Evolutionary conservation across 2,329 filamentous ascomycete genomes (phyloP).

Genomic region (Ceratocystis eucalypticola): DNA sequence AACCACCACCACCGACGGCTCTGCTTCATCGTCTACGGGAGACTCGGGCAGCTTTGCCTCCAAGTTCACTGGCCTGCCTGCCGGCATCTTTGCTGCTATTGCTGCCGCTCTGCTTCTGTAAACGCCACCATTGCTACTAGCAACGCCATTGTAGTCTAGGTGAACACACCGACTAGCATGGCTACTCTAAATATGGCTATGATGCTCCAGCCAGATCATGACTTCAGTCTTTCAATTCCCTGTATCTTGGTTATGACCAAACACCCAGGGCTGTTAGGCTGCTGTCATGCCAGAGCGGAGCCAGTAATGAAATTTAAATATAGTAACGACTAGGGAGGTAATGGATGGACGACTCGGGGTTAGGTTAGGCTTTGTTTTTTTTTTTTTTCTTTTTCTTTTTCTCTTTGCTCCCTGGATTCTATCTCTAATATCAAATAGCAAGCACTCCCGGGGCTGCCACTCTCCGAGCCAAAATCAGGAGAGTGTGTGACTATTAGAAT

Average conservation of each 20-base stretch:
- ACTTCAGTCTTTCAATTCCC: too few relatives aligned
- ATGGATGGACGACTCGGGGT: constrained; percentile 3
- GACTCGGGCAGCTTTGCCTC: constrained; percentile 24
- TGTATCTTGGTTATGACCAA: constrained; percentile 12
- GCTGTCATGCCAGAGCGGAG: background rate
- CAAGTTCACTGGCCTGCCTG: constrained; percentile 32
- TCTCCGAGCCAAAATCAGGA: too few relatives aligned
- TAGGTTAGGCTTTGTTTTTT: background rate
- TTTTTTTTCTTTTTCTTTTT: background rate
- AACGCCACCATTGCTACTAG: constrained; percentile 20
- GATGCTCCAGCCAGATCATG: background rate
- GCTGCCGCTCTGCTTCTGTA: constrained; percentile 39
- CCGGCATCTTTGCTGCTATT: constrained; percentile 36
- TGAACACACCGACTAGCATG: background rate
- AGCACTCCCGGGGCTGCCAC: too few relatives aligned
- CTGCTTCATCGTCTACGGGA: constrained; percentile 22
- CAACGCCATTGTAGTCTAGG: background rate
- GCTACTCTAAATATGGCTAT: background rate
- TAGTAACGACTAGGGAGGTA: constrained; percentile 15
- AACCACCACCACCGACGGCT: constrained; percentile 23
- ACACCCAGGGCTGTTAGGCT: background rate
- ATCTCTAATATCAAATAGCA: background rate
- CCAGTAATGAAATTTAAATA: constrained; percentile 11
- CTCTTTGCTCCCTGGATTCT: background rate
- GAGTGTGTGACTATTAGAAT: background rate